These are phyloP conservation scores for Euphorbia tirucalli DNA, from an alignment of 345 rosid genomes.

Conservation along the genomic window DNA sequence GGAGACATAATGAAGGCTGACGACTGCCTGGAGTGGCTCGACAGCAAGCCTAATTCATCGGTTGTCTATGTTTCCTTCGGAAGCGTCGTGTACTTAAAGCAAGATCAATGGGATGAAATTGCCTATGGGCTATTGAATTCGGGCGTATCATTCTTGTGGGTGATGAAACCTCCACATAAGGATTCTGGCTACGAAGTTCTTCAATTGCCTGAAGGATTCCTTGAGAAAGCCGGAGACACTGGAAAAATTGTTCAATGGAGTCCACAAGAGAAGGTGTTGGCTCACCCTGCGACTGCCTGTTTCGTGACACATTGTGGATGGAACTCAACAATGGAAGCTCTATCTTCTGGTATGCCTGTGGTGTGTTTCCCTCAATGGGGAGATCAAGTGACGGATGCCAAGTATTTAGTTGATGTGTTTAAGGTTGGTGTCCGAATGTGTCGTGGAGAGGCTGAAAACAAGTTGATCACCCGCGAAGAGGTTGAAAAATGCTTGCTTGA, in stretches of 20 bases:
- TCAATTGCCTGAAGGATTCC: constrained; percentile 61
- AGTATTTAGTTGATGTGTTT: constrained; percentile 59
- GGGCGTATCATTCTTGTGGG: constrained; percentile 68
- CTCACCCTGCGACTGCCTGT: constrained; percentile 62
- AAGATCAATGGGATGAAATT: constrained; percentile 72
- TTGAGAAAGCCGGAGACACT: constrained; percentile 48
- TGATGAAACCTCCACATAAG: constrained; percentile 49
- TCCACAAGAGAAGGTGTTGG: constrained; percentile 70
- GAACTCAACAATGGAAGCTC: constrained; percentile 83
- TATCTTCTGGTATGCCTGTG: constrained; percentile 62
- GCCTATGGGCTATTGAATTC: constrained; percentile 61
- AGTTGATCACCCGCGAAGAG: constrained; percentile 56
- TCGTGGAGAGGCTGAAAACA: constrained; percentile 60
- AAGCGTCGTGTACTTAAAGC: constrained; percentile 54
- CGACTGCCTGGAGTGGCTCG: constrained; percentile 76
- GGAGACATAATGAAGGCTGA: constrained; percentile 55
- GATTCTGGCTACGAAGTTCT: constrained; percentile 30
- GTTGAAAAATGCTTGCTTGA: constrained; percentile 59
- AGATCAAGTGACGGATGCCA: constrained; percentile 75
- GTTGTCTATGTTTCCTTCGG: constrained; percentile 91
- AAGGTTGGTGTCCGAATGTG: constrained; percentile 61
- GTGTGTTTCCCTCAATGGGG: constrained; percentile 84
- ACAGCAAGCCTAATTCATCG: constrained; percentile 51
- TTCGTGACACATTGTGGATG: constrained; percentile 90
- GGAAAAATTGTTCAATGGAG: constrained; percentile 73